Base-by-base conservation (phyloP, 257 asterid species). In the Penstemon newberryi region DNA sequence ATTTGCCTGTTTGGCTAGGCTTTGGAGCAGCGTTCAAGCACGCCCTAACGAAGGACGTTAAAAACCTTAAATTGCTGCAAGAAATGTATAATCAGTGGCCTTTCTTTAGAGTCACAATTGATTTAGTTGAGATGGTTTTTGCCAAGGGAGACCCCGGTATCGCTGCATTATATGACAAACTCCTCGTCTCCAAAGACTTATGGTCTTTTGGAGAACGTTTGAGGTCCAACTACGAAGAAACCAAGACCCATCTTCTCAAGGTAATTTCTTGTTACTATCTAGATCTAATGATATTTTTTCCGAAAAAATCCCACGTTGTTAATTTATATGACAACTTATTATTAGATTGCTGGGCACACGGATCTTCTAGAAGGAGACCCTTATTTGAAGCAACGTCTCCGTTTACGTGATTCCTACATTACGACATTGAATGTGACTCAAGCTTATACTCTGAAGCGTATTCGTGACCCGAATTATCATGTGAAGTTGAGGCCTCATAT, bases 121-220 rank as follows among this genome's bases (percentile, higher is more conserved):
- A 85, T 73, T 69, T 85, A 37, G 64, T 83, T 0, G 91, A 85
- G 74, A 85, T 85, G 91, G 91, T 85, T 39, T 85, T 85, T 33
- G 91, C 91, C 74, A 85, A 85, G 81, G 91, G 91, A 1, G 83
- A 85, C 67, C 91, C 91, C 0, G 83, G 91, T 44, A 85, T 85
- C 38, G 86, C 91, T 6, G 78, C 85, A 45, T 50, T 85, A 46
- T 83, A 78, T 33, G 91, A 85, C 78, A 83, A 75, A 71, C 91
- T 85, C 63, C 83, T 85, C 0, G 91, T 85, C 0, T 83, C 88
- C 0, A 62, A 81, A 54, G 88, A 83, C 19, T 71, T 85, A 57
- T 81, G 78, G 86, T 13, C 85, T 0, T 81, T 85, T 42, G 91
- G 91, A 0, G 71, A 81, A 60, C 62, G 73, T 19, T 52, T 85